Evolutionary conservation across 257 asterid species (phyloP), one percentile per base, ranked within the genome.

Genomic region (Solanum etuberosum): DNA sequence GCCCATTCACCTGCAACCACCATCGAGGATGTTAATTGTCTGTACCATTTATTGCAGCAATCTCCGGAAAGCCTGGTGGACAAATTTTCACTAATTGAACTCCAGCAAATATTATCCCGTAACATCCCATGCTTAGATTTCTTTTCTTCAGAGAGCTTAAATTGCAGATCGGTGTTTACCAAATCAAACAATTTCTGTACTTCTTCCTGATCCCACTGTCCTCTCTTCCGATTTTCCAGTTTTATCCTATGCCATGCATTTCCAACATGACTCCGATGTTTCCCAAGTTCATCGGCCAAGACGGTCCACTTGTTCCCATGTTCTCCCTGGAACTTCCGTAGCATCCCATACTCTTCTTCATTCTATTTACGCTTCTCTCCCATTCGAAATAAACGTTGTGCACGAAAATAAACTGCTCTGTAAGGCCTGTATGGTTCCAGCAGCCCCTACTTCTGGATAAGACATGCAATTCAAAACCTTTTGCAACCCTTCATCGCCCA

Each of bases 1-100:
- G 80, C 37, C 87, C 87, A 84, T 67, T 67, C 77, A 40, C 87
- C 87, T 42, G 57, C 46, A 9, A 18, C 81, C 20, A 85, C 87
- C 87, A 85, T 65, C 10, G 87, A 40, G 32, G 87, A 85, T 65
- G 87, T 85, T 27, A 85, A 85, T 31, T 85, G 87, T 70, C 23
- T 9, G n/a, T 85, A 85, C 87, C 87, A 85, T 85, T 85, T 85
- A 6, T 2, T 14, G 77, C 87, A 85, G 77, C 87, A 85, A 11
- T 11, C 1, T 2, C 0, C 0, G 21, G 29, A 3, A 85, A 5
- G 27, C 21, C 87, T 46, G 25, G 87, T 65, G 29, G 63, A 70
- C 46, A 85, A 85, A 16, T 42, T 85, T 61, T 67, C 82, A 85
- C 87, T 85, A 61, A 85, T 85, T 67, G 40, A 20, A 23, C 37